Conservation (phyloP, 2,329 filamentous ascomycete species). For the Fusarium coicis region DNA sequence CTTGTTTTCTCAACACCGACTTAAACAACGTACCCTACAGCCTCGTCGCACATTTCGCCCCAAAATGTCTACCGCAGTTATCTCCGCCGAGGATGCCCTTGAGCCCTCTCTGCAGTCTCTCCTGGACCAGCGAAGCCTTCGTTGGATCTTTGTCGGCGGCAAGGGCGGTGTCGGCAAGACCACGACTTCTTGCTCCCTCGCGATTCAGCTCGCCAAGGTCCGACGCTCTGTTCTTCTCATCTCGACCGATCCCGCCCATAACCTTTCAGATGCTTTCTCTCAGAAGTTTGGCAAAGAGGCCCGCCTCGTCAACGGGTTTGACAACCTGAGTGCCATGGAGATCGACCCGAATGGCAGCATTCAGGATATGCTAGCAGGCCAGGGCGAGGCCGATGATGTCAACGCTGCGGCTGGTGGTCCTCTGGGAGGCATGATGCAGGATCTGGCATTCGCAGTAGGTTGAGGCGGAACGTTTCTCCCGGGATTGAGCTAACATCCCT, state of each 20-base stretch:
- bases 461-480: neutral
- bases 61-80: constrained; percentile 54
- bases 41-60: neutral
- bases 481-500: neutral
- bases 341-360: constrained; percentile 99
- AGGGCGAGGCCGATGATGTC: constrained; percentile 72
- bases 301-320: constrained; percentile 88
- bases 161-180: constrained; percentile 99
- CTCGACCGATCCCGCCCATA: constrained; percentile 98
- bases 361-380: constrained; percentile 87
- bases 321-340: constrained; percentile 97
- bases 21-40: neutral
- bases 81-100: constrained; percentile 74
- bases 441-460: constrained; percentile 91
- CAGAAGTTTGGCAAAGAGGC: constrained; percentile 99
- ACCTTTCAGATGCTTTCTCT: constrained; percentile 95
- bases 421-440: constrained; percentile 98
- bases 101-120: constrained; percentile 95
- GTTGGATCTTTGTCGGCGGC: constrained; percentile 99
- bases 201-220: constrained; percentile 95
- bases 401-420: constrained; percentile 75
- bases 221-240: constrained; percentile 97
- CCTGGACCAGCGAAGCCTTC: constrained; percentile 91
- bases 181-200: constrained; percentile 98
- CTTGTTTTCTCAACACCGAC: neutral